Percentiles rank a stretch among this genome's conserved stretches.
phyloP scores from a whole-genome alignment of 345 rosid genomes.

The Melastoma malabathricum region DNA sequence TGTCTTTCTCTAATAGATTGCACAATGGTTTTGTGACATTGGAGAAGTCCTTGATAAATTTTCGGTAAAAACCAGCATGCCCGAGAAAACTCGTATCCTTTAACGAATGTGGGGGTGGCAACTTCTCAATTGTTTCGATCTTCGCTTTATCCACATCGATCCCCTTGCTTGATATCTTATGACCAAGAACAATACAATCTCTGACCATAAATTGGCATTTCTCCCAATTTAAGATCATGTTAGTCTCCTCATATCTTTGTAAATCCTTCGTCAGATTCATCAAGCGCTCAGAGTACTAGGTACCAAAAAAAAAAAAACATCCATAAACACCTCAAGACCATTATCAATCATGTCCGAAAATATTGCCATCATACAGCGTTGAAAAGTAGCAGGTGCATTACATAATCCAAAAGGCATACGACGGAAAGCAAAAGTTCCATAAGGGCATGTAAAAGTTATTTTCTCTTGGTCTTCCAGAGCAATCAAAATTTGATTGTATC shows the following conservation, averaged over 20 bases:
- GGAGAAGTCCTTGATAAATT: too few relatives aligned
- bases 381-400: conserved; percentile 1
- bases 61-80: too few relatives aligned
- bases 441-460: too few relatives aligned
- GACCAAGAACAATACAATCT: background rate
- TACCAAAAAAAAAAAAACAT: conserved; percentile 1
- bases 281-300: background rate
- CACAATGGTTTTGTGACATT: too few relatives aligned
- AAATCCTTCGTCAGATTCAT: background rate
- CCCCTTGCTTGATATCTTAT: background rate
- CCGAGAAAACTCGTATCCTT: too few relatives aligned
- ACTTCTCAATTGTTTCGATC: background rate
- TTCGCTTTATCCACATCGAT: background rate
- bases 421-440: too few relatives aligned
- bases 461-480: too few relatives aligned
- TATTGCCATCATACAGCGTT: conserved; percentile 6
- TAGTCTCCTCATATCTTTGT: background rate
- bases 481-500: too few relatives aligned
- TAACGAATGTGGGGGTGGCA: background rate
- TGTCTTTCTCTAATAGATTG: too few relatives aligned
- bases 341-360: background rate
- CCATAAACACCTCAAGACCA: conserved; percentile 4
- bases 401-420: too few relatives aligned
- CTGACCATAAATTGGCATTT: background rate
- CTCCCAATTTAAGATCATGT: background rate